Base-by-base conservation (phyloP, 2,329 filamentous ascomycete genomes). In the Aspergillus niger region DNA sequence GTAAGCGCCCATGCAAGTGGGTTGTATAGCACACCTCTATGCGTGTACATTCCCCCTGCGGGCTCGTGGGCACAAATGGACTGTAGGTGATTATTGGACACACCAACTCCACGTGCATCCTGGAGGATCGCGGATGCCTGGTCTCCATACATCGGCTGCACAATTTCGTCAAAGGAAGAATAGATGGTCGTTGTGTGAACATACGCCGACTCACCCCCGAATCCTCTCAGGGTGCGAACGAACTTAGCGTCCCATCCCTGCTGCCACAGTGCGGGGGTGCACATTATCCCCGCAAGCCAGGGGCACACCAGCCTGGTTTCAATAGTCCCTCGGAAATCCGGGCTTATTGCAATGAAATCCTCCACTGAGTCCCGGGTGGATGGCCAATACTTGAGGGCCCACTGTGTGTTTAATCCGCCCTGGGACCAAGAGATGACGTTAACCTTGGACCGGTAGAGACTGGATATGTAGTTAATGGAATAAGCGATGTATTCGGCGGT, bases 351-450 rank as follows among this genome's bases (percentile, higher is more conserved):
- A 43, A 87, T 76, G 68, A 84, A 80, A 67, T 86, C 80, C n/a
- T 75, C 75, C 2, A 82, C 77, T 0, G 74, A 71, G 2, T 62
- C 63, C 3, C 79, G 77, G 1, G 80, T 82, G 1, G 79, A 82
- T 0, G 82, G 82, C 81, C 81, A 86, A 74, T 84, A 86, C 63
- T 85, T 85, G 63, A 84, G 74, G 0, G 81, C 82, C 85, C 84
- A 86, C 68, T 87, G 85, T 0, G 80, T 75, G 60, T 83, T 74
- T 2, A 86, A 71, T 51, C 80, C 81, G 15, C 84, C 84, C 70
- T 87, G 83, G 0, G 82, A 85, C 82, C 81, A 86, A 13, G 76
- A 77, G n/a, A 86, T 70, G 20, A 85, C 73, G 17, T 76, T 73
- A 6, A 83, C 72, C 20, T 80, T 75, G 22, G 73, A 69, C 48